Conservation (phyloP, 768 basidiomycete genomes). For the Candolleomyces aberdarensis region DNA sequence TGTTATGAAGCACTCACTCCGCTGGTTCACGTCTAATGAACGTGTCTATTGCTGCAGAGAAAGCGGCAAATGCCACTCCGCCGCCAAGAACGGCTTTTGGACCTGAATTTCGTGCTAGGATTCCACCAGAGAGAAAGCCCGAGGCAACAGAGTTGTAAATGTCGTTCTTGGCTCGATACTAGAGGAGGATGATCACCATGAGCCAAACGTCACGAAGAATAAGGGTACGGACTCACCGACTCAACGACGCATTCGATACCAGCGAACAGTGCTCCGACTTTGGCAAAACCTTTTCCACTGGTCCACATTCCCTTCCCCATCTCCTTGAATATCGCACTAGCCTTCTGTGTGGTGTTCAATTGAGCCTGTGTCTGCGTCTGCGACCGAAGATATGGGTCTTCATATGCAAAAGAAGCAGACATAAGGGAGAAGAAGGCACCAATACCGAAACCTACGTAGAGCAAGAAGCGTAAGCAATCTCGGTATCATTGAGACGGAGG, state of each 20-base stretch:
- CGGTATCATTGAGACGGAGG: background rate
- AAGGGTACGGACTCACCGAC: slow-evolving; percentile 56
- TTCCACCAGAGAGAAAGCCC: slow-evolving; percentile 85
- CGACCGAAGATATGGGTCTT: slow-evolving; percentile 81
- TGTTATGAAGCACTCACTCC: slow-evolving; percentile 39
- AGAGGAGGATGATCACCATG: background rate
- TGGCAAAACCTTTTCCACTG: slow-evolving; percentile 88
- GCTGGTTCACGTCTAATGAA: slow-evolving; percentile 79
- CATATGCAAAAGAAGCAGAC: slow-evolving; percentile 93
- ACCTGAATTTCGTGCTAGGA: slow-evolving; percentile 85
- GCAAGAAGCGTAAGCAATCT: slow-evolving; percentile 1
- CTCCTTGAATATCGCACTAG: slow-evolving; percentile 82
- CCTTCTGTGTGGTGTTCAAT: slow-evolving; percentile 73
- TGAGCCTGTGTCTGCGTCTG: slow-evolving; percentile 45
- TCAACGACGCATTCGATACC: slow-evolving; percentile 96
- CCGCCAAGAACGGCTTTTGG: slow-evolving; percentile 86
- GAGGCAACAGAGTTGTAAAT: slow-evolving; percentile 87
- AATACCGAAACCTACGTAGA: slow-evolving; percentile 71
- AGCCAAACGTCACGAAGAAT: slow-evolving; percentile 1
- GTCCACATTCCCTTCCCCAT: slow-evolving; percentile 94
- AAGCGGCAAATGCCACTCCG: slow-evolving; percentile 88
- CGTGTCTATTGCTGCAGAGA: slow-evolving; percentile 87
- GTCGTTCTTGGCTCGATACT: slow-evolving; percentile 98
- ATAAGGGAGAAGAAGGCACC: slow-evolving; percentile 97
- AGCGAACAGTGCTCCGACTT: slow-evolving; percentile 92